phyloP scores from a whole-genome alignment of 495 filamentous ascomycete genomes.

The Tuber microsphaerosporum region DNA sequence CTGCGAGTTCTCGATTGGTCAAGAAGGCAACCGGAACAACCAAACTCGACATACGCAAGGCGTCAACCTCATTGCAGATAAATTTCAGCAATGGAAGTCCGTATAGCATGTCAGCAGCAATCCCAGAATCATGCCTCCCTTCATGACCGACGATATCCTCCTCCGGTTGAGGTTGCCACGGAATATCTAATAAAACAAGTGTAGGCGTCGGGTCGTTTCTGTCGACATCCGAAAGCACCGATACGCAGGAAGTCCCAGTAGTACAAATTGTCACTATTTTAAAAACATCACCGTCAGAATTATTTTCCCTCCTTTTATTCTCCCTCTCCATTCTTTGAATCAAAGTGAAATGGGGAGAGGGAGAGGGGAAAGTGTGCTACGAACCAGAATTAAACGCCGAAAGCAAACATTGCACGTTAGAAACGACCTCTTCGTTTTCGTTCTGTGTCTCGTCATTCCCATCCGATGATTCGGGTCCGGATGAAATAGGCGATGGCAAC shows the following conservation, averaged over 20 bases:
- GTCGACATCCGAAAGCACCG: constrained; percentile 60
- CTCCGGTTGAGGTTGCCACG: constrained; percentile 48
- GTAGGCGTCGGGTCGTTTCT: constrained; percentile 60
- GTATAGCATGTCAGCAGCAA: constrained; percentile 51
- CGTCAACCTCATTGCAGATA: constrained; percentile 62
- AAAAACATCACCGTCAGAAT: constrained; percentile 15
- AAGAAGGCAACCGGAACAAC: constrained; percentile 68
- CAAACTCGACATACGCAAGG: constrained; percentile 62
- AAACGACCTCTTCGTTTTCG: constrained; percentile 49
- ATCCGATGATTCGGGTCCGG: constrained; percentile 25
- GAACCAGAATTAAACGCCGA: constrained; percentile 53
- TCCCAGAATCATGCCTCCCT: constrained; percentile 41
- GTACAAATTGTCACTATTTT: constrained; percentile 64
- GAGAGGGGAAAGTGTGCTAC: constrained; percentile 30
- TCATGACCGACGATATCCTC: constrained; percentile 43
- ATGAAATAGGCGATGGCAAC: constrained; percentile 24
- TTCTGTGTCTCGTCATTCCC: constrained; percentile 41
- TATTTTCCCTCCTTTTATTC: not conserved
- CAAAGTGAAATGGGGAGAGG: not conserved
- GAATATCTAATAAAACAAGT: constrained; percentile 68
- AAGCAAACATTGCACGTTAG: constrained; percentile 49
- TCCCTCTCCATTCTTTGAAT: not conserved
- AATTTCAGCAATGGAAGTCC: constrained; percentile 62
- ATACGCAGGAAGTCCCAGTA: constrained; percentile 62
- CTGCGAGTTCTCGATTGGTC: constrained; percentile 21